phyloP scores from a whole-genome alignment of 768 basidiomycete species.

The Phlebiopsis flavidoalba region DNA sequence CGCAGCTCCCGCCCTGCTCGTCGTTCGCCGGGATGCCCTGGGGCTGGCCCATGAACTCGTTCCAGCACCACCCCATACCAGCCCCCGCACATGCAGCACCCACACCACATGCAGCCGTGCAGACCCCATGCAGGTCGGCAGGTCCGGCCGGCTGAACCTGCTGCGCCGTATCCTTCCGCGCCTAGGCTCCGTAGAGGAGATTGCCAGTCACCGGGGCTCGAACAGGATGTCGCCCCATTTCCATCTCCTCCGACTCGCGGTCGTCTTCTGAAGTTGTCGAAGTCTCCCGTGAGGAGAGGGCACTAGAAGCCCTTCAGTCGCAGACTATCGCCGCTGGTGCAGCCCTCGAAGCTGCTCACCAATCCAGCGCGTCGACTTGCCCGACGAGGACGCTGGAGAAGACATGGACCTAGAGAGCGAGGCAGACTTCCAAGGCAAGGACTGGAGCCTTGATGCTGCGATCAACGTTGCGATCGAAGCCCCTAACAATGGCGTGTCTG shows the following conservation, averaged over 20 bases:
- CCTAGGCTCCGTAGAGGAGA: constrained; percentile 10
- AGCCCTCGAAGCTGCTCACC: neutral
- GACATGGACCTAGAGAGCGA: constrained; percentile 4
- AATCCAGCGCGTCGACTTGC: neutral
- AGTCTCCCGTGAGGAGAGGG: neutral
- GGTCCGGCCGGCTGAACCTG: constrained; percentile 13
- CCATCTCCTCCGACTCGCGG: constrained; percentile 7
- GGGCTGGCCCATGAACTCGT: neutral
- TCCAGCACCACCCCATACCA: neutral
- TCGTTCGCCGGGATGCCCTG: neutral
- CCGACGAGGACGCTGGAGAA: neutral
- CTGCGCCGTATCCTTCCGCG: constrained; percentile 18
- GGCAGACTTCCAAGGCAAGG: neutral
- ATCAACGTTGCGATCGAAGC: neutral
- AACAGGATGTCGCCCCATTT: constrained; percentile 6
- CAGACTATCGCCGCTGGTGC: neutral
- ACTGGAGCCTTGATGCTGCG: neutral
- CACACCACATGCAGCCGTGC: neutral
- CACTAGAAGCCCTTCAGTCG: neutral
- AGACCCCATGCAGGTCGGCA: neutral
- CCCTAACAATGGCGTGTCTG: neutral
- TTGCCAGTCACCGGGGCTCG: neutral
- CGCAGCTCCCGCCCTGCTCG: constrained; percentile 4
- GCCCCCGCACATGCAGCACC: neutral
- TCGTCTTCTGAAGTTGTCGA: constrained; percentile 5